These are phyloP conservation scores for Primulina eburnea DNA, from an alignment of 257 asterid genomes.

Conservation along the genomic window DNA sequence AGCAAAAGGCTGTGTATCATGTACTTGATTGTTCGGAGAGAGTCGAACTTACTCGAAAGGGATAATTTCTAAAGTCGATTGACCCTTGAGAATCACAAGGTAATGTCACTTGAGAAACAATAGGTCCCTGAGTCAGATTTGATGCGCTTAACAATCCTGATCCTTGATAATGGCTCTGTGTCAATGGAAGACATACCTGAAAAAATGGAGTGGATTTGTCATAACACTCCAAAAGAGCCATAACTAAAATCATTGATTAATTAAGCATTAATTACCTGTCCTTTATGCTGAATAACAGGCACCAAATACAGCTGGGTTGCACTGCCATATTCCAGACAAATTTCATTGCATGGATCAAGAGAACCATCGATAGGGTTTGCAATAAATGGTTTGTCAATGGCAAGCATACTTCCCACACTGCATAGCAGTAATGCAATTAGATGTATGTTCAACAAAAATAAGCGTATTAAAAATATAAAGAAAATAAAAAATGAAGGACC, in stretches of 20 bases:
- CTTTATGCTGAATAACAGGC: conserved; percentile 68
- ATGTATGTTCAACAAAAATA: neutral
- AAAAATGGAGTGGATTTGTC: conserved; percentile 19
- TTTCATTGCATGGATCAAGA: conserved; percentile 39
- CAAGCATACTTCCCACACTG: conserved; percentile 95
- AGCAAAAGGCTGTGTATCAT: neutral
- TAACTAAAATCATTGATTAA: conserved; percentile 10
- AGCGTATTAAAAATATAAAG: neutral
- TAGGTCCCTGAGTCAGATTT: conserved; percentile 59
- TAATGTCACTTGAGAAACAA: conserved; percentile 77
- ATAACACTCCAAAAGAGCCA: conserved; percentile 10
- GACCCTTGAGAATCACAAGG: conserved; percentile 95
- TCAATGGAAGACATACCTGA: conserved; percentile 69
- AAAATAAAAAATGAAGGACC: conserved; percentile 6
- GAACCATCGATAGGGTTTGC: conserved; percentile 50
- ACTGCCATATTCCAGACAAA: conserved; percentile 87
- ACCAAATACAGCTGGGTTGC: conserved; percentile 79
- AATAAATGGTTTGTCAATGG: conserved; percentile 78
- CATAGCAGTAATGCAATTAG: conserved; percentile 13
- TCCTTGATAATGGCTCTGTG: conserved; percentile 73
- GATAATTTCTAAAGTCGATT: conserved; percentile 76
- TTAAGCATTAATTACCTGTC: conserved; percentile 50
- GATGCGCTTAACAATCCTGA: conserved; percentile 47
- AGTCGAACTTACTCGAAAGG: conserved; percentile 71
- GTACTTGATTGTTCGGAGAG: conserved; percentile 18